Conservation (phyloP, 2,329 filamentous ascomycete species). For the Beauveria australis region DNA sequence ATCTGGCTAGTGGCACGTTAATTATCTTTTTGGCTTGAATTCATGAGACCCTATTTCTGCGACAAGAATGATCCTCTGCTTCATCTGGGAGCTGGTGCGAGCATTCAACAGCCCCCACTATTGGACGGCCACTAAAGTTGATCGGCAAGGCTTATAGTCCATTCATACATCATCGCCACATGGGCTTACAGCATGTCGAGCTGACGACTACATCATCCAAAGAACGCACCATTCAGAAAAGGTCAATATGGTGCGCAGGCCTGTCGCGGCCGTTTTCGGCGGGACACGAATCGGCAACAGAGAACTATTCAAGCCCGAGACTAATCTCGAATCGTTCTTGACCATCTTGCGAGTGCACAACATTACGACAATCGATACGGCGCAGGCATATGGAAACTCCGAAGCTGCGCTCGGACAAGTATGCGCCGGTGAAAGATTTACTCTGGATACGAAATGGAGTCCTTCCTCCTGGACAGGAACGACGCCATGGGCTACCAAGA, state of each 20-base stretch:
- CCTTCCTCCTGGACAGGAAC: conserved; percentile 12
- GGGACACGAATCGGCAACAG: conserved; percentile 14
- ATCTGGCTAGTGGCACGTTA: background rate
- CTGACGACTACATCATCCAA: too few relatives aligned
- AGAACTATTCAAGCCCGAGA: conserved; percentile 12
- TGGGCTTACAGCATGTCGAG: background rate
- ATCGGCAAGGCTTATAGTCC: background rate
- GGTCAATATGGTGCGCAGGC: background rate
- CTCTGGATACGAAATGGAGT: conserved; percentile 15
- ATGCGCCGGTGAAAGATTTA: conserved; percentile 12
- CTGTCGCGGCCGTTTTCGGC: conserved; percentile 12
- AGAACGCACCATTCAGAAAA: background rate
- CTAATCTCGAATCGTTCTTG: conserved; percentile 4
- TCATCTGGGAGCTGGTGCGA: background rate
- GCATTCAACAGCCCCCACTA: background rate
- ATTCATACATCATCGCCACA: background rate
- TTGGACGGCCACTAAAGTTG: background rate
- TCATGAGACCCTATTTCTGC: background rate
- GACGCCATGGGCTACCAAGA: conserved; percentile 10
- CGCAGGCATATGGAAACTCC: conserved; percentile 14
- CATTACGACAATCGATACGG: conserved; percentile 13
- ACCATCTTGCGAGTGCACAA: conserved; percentile 7
- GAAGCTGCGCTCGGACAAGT: conserved; percentile 11
- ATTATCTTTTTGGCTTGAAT: background rate
- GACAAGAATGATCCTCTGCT: background rate